Conservation (phyloP, 2,329 filamentous ascomycete genomes). For the Didymella sp. region DNA sequence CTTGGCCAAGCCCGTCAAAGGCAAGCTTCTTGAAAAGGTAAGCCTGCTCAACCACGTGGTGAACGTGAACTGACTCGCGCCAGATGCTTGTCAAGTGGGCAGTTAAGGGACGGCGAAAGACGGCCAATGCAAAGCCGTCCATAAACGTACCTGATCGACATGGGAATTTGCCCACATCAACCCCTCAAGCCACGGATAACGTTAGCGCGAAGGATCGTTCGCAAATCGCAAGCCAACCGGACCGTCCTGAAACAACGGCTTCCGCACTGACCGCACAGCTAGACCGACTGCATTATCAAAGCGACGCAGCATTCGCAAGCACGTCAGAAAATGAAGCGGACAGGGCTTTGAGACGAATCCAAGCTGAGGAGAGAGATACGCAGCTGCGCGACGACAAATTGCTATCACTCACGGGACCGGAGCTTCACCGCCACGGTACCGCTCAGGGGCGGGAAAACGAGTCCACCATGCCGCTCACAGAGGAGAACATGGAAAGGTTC, state of each 20-base stretch:
- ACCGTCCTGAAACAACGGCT: slow-evolving; percentile 47
- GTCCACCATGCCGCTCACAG: slow-evolving; percentile 44
- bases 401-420: slow-evolving; percentile 55
- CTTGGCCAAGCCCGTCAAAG: slow-evolving; percentile 66
- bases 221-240: slow-evolving; percentile 36
- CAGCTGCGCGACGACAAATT: slow-evolving; percentile 63
- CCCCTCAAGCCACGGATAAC: slow-evolving; percentile 24
- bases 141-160: slow-evolving; percentile 40
- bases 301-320: slow-evolving; percentile 48
- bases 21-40: slow-evolving; percentile 67
- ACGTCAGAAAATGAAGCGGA: slow-evolving; percentile 56
- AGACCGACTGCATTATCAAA: slow-evolving; percentile 49
- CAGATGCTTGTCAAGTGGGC: slow-evolving; percentile 72
- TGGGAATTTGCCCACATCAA: slow-evolving; percentile 15
- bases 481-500: slow-evolving; percentile 48
- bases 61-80: slow-evolving; percentile 23
- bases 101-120: slow-evolving; percentile 52
- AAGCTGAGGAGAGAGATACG: slow-evolving; percentile 63
- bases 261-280: slow-evolving; percentile 44
- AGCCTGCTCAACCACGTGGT: slow-evolving; percentile 21
- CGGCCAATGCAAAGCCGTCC: slow-evolving; percentile 35
- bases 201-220: slow-evolving; percentile 39
- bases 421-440: slow-evolving; percentile 32
- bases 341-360: slow-evolving; percentile 54
- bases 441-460: slow-evolving; percentile 28